These are phyloP conservation scores for Ophiocordyceps polyrhachis-furcata DNA, from an alignment of 2,329 filamentous ascomycete species.

Conservation along the genomic window DNA sequence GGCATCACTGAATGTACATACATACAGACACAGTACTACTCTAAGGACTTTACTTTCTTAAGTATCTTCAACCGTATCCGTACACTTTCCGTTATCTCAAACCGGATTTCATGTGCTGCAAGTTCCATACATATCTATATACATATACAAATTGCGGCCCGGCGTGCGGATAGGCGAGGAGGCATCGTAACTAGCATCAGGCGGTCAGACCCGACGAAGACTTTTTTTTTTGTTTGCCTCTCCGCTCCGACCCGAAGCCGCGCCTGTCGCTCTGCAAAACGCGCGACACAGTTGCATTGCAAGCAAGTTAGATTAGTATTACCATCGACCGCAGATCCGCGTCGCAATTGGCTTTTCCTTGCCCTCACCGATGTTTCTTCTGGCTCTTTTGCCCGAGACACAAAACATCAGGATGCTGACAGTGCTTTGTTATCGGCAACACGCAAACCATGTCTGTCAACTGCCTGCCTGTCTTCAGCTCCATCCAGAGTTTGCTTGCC, in stretches of 20 bases:
- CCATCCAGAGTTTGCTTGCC: no score
- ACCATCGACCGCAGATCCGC: not conserved
- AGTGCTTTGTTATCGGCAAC: no score
- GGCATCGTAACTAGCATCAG: not conserved
- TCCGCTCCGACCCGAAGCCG: not conserved
- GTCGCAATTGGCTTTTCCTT: not conserved
- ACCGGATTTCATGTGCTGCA: no score
- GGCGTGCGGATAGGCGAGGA: no score
- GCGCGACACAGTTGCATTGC: not conserved
- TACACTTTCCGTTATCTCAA: no score
- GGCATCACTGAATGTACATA: not conserved
- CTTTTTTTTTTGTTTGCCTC: no score
- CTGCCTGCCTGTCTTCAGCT: no score
- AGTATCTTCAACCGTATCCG: no score
- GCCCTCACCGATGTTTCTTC: not conserved
- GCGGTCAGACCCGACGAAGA: not conserved
- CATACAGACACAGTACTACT: not conserved
- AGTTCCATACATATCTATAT: not conserved
- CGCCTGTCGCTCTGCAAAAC: not conserved
- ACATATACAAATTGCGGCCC: not conserved
- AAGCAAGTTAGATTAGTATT: not conserved
- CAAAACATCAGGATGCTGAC: not conserved
- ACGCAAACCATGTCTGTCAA: no score
- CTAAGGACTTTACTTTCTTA: not conserved
- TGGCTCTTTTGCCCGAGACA: not conserved